These are phyloP conservation scores for Urostyla sp. DNA, from an alignment of 73 alveolate species.

Conservation along the genomic window DNA sequence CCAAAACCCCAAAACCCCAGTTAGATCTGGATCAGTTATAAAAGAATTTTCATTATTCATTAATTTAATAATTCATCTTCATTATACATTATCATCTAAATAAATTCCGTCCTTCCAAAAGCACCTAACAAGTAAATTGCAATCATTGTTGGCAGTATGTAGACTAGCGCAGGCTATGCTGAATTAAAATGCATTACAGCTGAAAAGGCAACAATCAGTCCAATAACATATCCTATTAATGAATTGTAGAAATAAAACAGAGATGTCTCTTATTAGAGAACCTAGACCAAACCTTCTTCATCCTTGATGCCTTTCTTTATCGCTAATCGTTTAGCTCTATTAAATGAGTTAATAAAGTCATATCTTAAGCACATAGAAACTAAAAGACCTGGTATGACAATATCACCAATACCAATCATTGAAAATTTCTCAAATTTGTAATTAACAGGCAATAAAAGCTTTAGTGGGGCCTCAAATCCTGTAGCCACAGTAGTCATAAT, in stretches of 20 bases:
- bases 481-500: conserved; percentile 99
- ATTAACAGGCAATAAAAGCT: conserved; percentile 90
- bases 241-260: conserved; percentile 23
- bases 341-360: conserved; percentile 72
- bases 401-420: conserved; percentile 98
- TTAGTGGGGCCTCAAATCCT: conserved; percentile 94
- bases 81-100: conserved; percentile 76
- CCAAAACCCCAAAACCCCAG: no score
- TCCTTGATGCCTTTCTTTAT: conserved; percentile 45
- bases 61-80: conserved; percentile 75
- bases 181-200: conserved; percentile 83
- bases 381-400: conserved; percentile 97
- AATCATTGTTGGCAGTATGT: conserved; percentile 91
- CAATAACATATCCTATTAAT: conserved; percentile 82
- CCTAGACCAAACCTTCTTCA: not conserved
- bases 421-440: conserved; percentile 53
- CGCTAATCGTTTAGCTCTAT: conserved; percentile 21
- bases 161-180: conserved; percentile 97
- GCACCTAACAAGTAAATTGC: conserved; percentile 80
- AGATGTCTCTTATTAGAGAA: conserved; percentile 22
- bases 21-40: no score
- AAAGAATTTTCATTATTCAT: no score
- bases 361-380: conserved; percentile 91
- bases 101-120: conserved; percentile 76
- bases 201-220: conserved; percentile 81